phyloP scores from a whole-genome alignment of 768 basidiomycete species.

The Amylocystis lapponica region DNA sequence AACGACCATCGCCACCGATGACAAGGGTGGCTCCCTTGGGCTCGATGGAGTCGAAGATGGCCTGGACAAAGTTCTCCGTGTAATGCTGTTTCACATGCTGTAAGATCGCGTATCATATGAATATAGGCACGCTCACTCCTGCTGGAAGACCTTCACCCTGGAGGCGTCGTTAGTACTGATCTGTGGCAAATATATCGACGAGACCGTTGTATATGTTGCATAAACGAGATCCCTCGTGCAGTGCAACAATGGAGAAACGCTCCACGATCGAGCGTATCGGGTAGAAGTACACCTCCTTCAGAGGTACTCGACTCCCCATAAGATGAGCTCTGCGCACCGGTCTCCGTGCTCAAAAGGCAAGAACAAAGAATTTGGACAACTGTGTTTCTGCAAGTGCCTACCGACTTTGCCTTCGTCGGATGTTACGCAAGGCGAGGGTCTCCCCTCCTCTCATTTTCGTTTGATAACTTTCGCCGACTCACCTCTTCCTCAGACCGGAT shows the following conservation, averaged over 20 bases:
- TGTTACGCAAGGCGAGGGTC: neutral
- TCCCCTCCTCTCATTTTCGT: neutral
- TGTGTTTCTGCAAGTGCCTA: neutral
- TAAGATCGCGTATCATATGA: constrained; percentile 2
- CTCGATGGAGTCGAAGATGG: constrained; percentile 89
- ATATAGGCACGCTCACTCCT: constrained; percentile 75
- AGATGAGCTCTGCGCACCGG: too few species aligned
- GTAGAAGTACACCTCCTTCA: too few species aligned
- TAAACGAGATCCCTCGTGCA: too few species aligned
- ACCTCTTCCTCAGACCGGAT: constrained; percentile 96
- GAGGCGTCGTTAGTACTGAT: too few species aligned
- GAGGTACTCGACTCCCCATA: too few species aligned
- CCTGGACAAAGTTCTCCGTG: constrained; percentile 97
- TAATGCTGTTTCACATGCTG: constrained; percentile 73
- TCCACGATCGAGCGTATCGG: too few species aligned
- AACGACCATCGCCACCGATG: constrained; percentile 96
- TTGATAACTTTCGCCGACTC: too few species aligned
- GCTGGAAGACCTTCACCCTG: constrained; percentile 99
- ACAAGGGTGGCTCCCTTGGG: constrained; percentile 80
- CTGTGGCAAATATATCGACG: too few species aligned
- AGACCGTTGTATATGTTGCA: too few species aligned
- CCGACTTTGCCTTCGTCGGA: neutral
- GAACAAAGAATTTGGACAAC: too few species aligned
- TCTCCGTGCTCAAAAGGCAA: too few species aligned
- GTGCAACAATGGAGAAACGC: too few species aligned